A percentile compares a stretch with the other conserved stretches of the same genome.
Evolutionary conservation across 2,329 filamentous ascomycete species (phyloP).

Genomic region (Blumeriella jaapii): DNA sequence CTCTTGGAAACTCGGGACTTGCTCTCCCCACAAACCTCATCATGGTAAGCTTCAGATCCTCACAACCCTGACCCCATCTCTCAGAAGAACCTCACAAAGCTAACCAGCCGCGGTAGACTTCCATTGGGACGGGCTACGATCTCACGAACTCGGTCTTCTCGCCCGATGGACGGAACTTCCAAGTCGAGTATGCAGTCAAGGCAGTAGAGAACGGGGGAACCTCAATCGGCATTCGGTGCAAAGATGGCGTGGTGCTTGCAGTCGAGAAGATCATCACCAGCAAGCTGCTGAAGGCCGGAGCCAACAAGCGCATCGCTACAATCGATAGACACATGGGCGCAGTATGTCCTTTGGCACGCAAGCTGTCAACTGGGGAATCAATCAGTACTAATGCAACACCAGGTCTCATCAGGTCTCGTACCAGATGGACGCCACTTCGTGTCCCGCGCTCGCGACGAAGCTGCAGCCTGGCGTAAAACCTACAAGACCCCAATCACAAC

Average conservation of each 20-base stretch:
- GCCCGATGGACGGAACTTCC: constrained; percentile 96
- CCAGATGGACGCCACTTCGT: constrained; percentile 94
- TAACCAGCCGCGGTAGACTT: constrained; percentile 60
- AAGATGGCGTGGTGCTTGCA: constrained; percentile 90
- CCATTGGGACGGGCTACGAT: constrained; percentile 99
- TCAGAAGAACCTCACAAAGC: constrained; percentile 4
- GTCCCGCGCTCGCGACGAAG: constrained; percentile 87
- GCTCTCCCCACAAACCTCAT: constrained; percentile 12
- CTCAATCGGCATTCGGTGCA: constrained; percentile 90
- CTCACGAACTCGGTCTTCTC: constrained; percentile 99
- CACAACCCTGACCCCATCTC: background rate
- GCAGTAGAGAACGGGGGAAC: constrained; percentile 97
- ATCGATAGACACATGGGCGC: constrained; percentile 89
- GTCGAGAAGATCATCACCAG: constrained; percentile 94
- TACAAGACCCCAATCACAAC: constrained; percentile 94
- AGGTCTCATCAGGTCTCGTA: constrained; percentile 90
- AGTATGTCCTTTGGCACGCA: constrained; percentile 42
- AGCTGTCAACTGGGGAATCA: no score
- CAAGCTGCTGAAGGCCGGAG: constrained; percentile 87
- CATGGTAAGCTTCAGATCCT: constrained; percentile 28
- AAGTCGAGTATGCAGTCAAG: constrained; percentile 98
- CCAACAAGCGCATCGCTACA: constrained; percentile 95
- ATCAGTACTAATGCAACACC: constrained; percentile 16
- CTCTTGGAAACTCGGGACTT: constrained; percentile 6
- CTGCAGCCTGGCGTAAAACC: constrained; percentile 76